phyloP scores from a whole-genome alignment of 2,329 filamentous ascomycete genomes.

The Sclerotinia glacialis region DNA sequence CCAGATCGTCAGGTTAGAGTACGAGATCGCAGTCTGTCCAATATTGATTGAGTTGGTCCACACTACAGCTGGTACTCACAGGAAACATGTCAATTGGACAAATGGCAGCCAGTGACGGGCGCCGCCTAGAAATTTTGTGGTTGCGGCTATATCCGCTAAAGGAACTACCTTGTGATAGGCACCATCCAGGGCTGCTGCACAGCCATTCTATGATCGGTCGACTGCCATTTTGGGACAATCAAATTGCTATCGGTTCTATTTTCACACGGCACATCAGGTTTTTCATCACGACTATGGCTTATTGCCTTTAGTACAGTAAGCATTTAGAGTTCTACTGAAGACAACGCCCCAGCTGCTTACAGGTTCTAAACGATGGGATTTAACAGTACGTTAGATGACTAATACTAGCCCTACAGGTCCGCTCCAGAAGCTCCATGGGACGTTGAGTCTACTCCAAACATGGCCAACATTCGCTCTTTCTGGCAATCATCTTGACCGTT shows the following conservation, averaged over 20 bases:
- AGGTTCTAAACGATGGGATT: constrained; percentile 13
- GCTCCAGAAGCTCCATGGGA: not conserved
- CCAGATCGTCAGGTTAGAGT: constrained; percentile 12
- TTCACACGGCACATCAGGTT: constrained; percentile 18
- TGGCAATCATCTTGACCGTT: constrained; percentile 9
- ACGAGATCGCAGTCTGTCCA: constrained; percentile 17
- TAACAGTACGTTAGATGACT: constrained; percentile 14
- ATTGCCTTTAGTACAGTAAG: constrained; percentile 13
- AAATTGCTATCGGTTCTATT: constrained; percentile 14
- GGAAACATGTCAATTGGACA: constrained; percentile 12
- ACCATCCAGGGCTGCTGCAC: constrained; percentile 17
- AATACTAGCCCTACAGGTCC: constrained; percentile 15
- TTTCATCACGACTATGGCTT: constrained; percentile 3
- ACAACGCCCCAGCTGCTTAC: constrained; percentile 18
- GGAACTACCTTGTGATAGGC: constrained; percentile 18
- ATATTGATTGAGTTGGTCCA: constrained; percentile 15
- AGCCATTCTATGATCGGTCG: constrained; percentile 16
- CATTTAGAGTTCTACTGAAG: constrained; percentile 9
- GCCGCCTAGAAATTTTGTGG: constrained; percentile 18
- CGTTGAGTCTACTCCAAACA: constrained; percentile 15
- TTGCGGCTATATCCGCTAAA: constrained; percentile 20
- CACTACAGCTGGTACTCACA: constrained; percentile 17
- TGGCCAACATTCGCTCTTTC: constrained; percentile 9
- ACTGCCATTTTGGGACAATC: constrained; percentile 16
- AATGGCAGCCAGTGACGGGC: constrained; percentile 13